These are phyloP conservation scores for Pythium biforme DNA, from an alignment of 352 stramenopile genomes.

Conservation along the genomic window DNA sequence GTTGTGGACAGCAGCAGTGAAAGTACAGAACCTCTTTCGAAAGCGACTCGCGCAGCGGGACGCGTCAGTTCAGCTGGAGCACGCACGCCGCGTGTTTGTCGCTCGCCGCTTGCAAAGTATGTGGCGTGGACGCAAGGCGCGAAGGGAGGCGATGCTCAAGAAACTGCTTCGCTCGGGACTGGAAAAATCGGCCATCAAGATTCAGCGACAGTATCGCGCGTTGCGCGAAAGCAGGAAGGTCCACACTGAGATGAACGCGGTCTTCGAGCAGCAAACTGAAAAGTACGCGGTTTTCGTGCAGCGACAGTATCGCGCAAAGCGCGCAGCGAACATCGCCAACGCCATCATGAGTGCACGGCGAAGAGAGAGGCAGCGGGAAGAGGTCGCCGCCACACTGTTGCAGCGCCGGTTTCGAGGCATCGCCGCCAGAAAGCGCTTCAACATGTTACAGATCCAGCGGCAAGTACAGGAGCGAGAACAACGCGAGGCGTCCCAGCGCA, in stretches of 20 bases:
- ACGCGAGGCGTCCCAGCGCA: constrained; percentile 40
- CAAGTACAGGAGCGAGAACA: constrained; percentile 36
- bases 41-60: constrained; percentile 36
- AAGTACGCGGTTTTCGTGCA: constrained; percentile 50
- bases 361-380: constrained; percentile 36
- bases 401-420: constrained; percentile 59
- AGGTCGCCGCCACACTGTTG: constrained; percentile 41
- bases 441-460: constrained; percentile 33
- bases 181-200: constrained; percentile 55
- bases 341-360: constrained; percentile 32
- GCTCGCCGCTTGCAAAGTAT: constrained; percentile 58
- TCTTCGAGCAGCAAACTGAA: constrained; percentile 48
- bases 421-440: constrained; percentile 35
- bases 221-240: constrained; percentile 32
- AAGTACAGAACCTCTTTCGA: constrained; percentile 67
- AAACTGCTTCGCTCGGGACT: constrained; percentile 44
- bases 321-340: constrained; percentile 39
- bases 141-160: constrained; percentile 45
- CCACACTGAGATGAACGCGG: constrained; percentile 34
- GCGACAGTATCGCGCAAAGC: constrained; percentile 53
- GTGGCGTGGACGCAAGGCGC: constrained; percentile 53
- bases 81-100: constrained; percentile 39
- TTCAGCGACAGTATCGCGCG: constrained; percentile 67
- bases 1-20: constrained; percentile 54
- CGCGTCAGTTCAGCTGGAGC: constrained; percentile 35